Evolutionary conservation across 1,284 basidiomycete species (phyloP), one percentile per base, ranked within the genome.

Genomic region (Ganoderma lingzhi): DNA sequence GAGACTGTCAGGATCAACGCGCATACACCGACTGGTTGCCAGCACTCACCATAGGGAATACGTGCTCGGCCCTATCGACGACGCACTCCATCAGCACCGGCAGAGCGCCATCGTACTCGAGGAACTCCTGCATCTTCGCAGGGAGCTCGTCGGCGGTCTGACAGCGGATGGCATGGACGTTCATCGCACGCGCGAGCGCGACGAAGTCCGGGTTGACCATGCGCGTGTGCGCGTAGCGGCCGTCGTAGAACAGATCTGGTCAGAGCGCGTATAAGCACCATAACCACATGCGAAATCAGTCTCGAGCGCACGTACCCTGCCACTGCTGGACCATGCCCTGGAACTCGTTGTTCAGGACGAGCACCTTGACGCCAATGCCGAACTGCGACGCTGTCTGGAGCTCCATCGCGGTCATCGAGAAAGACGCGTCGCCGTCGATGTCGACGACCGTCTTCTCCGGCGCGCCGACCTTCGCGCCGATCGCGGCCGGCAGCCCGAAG

Each of bases 401-500:
- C 83, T 99, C 98, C 98, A 99, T 99, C 0, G 96, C 97, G 3
- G 97, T 99, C 98, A 99, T 99, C 77, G 94, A 97, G 84, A 98
- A 97, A 17, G 95, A 97, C 0, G 97, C 97, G 78, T 99, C 97
- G 39, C 97, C 97, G 78, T 99, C 97, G 75, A 99, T 93, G 82
- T 99, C 96, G 61, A 99, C 86, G 65, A 99, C 97, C 69, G 90
- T 94, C 85, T 99, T 98, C 44, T 97, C 84, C 0, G 97, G 97
- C 6, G 93, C 93, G 32, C 95, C 98, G 37, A 99, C 97, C 83
- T 99, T 99, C 74, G 97, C 97, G 63, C 97, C 97, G 71, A 99
- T 94, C 63, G 96, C 94, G 1, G 96, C 86, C 2, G 97, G 98
- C 0, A 99, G 87, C 79, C 97, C 97, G 81, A 96, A 99, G 77